Evolutionary conservation across 768 basidiomycete species (phyloP).

Genomic region (Serendipita sp.): DNA sequence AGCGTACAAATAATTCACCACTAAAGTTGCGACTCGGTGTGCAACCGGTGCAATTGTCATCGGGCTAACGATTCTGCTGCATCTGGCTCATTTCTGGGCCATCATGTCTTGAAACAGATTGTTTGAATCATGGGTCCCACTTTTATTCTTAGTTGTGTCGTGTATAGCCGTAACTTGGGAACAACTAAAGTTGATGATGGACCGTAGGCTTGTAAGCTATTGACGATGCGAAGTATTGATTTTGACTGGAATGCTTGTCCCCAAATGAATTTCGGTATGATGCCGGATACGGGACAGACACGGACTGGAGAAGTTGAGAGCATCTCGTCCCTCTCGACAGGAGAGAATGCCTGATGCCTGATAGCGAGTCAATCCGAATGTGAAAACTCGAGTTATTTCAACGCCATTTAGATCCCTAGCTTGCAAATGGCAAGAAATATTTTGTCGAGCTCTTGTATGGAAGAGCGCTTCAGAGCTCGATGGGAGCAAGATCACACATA

Average conservation of each 20-base stretch:
- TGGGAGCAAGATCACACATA: too few relatives aligned
- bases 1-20: too few relatives aligned
- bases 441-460: not conserved
- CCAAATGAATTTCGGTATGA: conserved; percentile 15
- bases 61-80: conserved; percentile 15
- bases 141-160: conserved; percentile 15
- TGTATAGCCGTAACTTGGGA: conserved; percentile 13
- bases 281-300: not conserved
- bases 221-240: conserved; percentile 15
- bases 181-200: conserved; percentile 9
- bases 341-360: conserved; percentile 14
- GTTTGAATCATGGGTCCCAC: conserved; percentile 14
- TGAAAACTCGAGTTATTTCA: conserved; percentile 5
- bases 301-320: not conserved
- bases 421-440: conserved; percentile 18
- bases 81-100: conserved; percentile 9
- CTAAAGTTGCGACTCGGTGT: conserved; percentile 5
- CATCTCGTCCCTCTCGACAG: conserved; percentile 9
- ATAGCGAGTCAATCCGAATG: conserved; percentile 19
- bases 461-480: not conserved
- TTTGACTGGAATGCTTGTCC: conserved; percentile 13
- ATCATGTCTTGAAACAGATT: conserved; percentile 12
- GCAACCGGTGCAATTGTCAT: conserved; percentile 11
- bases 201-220: conserved; percentile 15
- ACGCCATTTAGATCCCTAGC: conserved; percentile 15